Percentiles rank a stretch among this genome's conserved stretches.
These are phyloP conservation scores for Pythium plurisporium DNA, from an alignment of 352 stramenopile genomes.

Conservation along the genomic window DNA sequence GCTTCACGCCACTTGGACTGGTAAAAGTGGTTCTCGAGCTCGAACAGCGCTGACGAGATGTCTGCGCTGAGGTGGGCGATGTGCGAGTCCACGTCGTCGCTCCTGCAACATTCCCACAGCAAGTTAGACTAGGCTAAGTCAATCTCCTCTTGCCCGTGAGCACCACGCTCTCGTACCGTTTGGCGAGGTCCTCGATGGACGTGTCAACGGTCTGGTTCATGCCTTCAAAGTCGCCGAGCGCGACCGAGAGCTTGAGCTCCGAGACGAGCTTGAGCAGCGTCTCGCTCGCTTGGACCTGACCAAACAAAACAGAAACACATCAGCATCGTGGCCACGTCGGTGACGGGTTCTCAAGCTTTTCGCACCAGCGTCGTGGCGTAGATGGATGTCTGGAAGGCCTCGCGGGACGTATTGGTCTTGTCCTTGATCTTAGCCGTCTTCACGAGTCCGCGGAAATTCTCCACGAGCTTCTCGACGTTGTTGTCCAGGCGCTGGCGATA, in stretches of 20 bases:
- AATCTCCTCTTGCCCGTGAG: too few species aligned
- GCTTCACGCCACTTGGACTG: conserved; percentile 72
- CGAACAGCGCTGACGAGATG: conserved; percentile 74
- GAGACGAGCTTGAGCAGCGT: conserved; percentile 76
- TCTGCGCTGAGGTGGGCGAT: conserved; percentile 75
- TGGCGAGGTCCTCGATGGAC: conserved; percentile 61
- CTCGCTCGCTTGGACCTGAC: conserved; percentile 67
- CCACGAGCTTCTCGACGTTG: conserved; percentile 85
- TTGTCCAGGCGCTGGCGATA: conserved; percentile 83
- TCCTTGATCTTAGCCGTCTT: conserved; percentile 82
- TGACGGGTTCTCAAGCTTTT: neutral
- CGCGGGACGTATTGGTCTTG: conserved; percentile 71
- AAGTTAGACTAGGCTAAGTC: too few species aligned
- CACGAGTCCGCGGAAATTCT: conserved; percentile 84
- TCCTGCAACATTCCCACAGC: conserved; percentile 42
- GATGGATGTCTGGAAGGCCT: conserved; percentile 78
- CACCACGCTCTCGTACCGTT: too few species aligned
- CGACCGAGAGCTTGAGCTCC: conserved; percentile 79
- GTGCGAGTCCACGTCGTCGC: conserved; percentile 74
- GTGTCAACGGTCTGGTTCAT: conserved; percentile 84
- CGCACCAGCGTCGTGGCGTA: conserved; percentile 72
- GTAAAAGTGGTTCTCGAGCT: conserved; percentile 82
- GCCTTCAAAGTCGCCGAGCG: conserved; percentile 76
- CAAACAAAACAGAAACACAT: neutral
- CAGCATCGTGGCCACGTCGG: neutral